Base-by-base conservation (phyloP, 164 flowering plant species). In the grape (Vitis vinifera) region DNA sequence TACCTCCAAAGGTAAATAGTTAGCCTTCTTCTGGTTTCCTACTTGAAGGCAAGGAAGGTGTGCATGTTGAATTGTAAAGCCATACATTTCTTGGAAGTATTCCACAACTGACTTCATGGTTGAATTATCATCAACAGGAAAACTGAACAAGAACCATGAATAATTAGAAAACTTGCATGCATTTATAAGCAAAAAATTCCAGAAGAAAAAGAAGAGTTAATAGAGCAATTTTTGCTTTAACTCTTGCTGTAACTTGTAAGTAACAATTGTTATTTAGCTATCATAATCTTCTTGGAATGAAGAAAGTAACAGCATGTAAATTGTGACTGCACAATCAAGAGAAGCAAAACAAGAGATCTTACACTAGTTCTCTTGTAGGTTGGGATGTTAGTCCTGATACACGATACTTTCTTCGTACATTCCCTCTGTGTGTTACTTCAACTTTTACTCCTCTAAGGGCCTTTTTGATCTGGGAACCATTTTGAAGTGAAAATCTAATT, bases 1-100 rank as follows among this genome's bases (percentile, higher is more conserved):
- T 69, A 89, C 93, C 93, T 89, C 93, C 91, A 89, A 83, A 4
- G 93, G 93, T 68, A 89, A 80, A 77, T 87, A 89, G 70, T 84
- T 89, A 31, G 90, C 91, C 78, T 89, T 89, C 77, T 77, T 87
- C 66, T 83, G 89, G 62, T 84, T 87, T 61, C 91, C 89, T 15
- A 87, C 91, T 82, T 87, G 86, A 77, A 87, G 88, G 71, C 91
- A 87, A 51, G 91, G 91, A 60, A 87, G 83, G 77, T 87, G 91
- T 12, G 86, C 72, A 57, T 85, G 82, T 62, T 81, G 85, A 76
- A 87, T 87, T 58, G 89, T 84, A 76, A 87, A 87, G 57, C 86
- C 91, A 75, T 87, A 85, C 89, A 87, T 82, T 75, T 87, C 91
- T 67, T 84, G 89, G 75, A 87, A 87, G 80, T 84, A 84, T 65